Evolutionary conservation across 2,329 filamentous ascomycete species (phyloP).

Genomic region (Trichoderma aggressivum): DNA sequence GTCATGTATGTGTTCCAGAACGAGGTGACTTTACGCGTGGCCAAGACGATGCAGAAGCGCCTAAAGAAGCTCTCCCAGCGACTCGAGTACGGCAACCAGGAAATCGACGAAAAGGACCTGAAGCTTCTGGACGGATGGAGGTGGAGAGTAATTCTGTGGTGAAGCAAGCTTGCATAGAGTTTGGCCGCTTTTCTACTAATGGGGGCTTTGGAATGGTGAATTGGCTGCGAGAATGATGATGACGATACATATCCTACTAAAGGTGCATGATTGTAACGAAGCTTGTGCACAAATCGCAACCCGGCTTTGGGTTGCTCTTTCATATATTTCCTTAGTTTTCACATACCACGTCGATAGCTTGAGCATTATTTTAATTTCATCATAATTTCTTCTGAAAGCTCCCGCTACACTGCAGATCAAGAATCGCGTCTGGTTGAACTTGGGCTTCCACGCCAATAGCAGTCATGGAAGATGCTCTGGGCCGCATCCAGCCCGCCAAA

Average conservation of each 20-base stretch:
- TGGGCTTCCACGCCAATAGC: neutral
- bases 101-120: constrained; percentile 48
- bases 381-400: neutral
- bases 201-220: neutral
- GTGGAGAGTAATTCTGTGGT: constrained; percentile 50
- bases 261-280: constrained; percentile 34
- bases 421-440: neutral
- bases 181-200: neutral
- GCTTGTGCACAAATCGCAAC: constrained; percentile 19
- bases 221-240: constrained; percentile 3
- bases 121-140: constrained; percentile 52
- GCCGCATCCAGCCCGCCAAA: neutral
- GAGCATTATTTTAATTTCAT: neutral
- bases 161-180: neutral
- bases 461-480: neutral
- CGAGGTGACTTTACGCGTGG: constrained; percentile 55
- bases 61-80: constrained; percentile 46
- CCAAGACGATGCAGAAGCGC: constrained; percentile 49
- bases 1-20: constrained; percentile 58
- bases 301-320: neutral
- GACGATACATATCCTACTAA: constrained; percentile 25
- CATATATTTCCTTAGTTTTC: neutral
- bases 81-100: constrained; percentile 46
- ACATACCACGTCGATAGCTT: neutral
- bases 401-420: neutral